Conservation (phyloP, 208 protist genomes). For the Leishmania tarentolae region DNA sequence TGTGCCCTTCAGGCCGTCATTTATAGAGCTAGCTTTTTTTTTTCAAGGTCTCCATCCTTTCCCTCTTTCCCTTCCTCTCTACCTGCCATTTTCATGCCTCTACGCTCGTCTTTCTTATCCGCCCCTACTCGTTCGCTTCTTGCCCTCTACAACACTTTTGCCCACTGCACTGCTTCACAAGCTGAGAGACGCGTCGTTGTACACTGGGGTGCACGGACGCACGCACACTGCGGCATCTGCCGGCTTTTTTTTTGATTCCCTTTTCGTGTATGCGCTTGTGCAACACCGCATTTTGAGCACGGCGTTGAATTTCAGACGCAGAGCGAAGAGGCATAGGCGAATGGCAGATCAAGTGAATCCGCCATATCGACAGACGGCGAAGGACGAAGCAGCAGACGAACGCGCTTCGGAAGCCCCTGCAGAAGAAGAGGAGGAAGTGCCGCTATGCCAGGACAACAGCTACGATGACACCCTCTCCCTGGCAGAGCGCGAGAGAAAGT, state of each 20-base stretch:
- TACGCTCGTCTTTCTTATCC: not conserved
- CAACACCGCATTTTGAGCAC: not conserved
- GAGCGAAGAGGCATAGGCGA: not conserved
- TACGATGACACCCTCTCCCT: constrained; percentile 52
- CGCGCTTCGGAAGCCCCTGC: not conserved
- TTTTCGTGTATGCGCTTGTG: not conserved
- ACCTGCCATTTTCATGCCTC: too few species aligned
- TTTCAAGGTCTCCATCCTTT: not conserved
- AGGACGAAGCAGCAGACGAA: not conserved
- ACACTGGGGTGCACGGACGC: not conserved
- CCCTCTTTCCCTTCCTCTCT: not conserved
- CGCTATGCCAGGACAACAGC: constrained; percentile 28
- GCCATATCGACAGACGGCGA: not conserved
- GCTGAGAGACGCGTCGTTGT: not conserved
- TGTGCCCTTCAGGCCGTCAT: not conserved
- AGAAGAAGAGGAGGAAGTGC: constrained; percentile 24
- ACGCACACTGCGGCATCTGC: not conserved
- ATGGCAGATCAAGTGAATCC: constrained; percentile 9
- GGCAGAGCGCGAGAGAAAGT: constrained; percentile 65
- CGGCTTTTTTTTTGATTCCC: not conserved
- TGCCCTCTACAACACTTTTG: not conserved
- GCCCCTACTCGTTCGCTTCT: not conserved
- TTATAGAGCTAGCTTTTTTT: not conserved
- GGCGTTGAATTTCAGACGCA: not conserved
- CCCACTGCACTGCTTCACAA: not conserved